Conservation (phyloP, 208 protist species). For the Wallacemonas sp. region DNA sequence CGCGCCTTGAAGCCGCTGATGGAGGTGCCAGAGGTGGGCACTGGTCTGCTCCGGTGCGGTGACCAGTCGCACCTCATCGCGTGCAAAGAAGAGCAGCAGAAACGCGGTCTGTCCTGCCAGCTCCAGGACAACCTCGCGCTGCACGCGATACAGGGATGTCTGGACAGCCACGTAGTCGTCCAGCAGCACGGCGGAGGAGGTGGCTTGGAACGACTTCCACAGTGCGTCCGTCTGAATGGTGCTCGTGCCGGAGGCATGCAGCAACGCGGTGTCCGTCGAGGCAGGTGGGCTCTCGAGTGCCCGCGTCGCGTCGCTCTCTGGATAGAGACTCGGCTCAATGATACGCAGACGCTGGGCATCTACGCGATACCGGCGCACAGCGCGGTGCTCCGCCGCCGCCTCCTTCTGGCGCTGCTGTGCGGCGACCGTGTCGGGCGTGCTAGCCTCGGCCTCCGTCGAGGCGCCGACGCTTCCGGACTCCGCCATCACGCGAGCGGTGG, state of each 20-base stretch:
- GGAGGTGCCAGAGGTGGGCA: slow-evolving; percentile 46
- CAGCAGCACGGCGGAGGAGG: slow-evolving; percentile 36
- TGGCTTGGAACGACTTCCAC: slow-evolving; percentile 60
- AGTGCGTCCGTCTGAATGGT: slow-evolving; percentile 61
- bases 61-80: slow-evolving; percentile 80
- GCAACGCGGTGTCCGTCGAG: too few species aligned
- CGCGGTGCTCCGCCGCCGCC: neutral
- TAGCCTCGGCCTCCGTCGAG: neutral
- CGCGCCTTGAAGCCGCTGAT: slow-evolving; percentile 29
- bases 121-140: slow-evolving; percentile 46
- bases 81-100: slow-evolving; percentile 74
- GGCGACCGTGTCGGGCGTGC: neutral
- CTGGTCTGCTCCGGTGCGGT: slow-evolving; percentile 68
- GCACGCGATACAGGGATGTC: slow-evolving; percentile 18
- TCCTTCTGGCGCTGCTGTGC: neutral
- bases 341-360: neutral
- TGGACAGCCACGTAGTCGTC: slow-evolving; percentile 40
- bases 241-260: too few species aligned
- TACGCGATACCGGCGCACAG: neutral
- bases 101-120: slow-evolving; percentile 56
- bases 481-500: too few species aligned
- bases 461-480: neutral
- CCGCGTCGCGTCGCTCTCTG: neutral
- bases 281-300: too few species aligned
- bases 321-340: neutral